Evolutionary conservation across 176 grass and related monocot species (phyloP), one percentile per base, ranked within the genome.

Genomic region (Oryza officinalis): DNA sequence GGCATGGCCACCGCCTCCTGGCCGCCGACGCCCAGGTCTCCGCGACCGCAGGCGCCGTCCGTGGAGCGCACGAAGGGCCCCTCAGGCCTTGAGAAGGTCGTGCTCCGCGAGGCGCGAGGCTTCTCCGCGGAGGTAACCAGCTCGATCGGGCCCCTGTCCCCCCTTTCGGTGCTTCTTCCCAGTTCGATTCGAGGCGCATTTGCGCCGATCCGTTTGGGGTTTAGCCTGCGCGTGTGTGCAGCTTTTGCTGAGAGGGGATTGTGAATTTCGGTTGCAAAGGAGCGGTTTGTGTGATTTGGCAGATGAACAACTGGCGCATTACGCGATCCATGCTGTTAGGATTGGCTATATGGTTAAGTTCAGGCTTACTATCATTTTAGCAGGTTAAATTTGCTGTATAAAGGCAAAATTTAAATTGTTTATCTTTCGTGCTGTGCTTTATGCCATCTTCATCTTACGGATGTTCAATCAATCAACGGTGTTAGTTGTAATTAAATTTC

Each of bases 71-170:
- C 65, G 6, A 88, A 75, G 73, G 86, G 82, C 18, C 30, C 83
- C 73, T 74, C 74, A 20, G 86, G 90, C 27, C 82, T 88, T 46
- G 90, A 92, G 37, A 92, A 86, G 79, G 22, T 92, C 86, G 67
- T 92, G 15, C 86, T 92, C 10, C 78, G 82, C 77, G 90, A 82
- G 73, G 47, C 59, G 12, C 67, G 82, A 17, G 73, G 82, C 25
- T 82, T 87, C 67, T 83, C 90, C 18, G 90, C 84, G 1, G 90
- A 92, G 90, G 90, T 92, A 84, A 10, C 1, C 22, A 25, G 23
- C 15, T 38, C 46, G 27, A 13, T 2, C 40, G 40, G 5, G 33
- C 33, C 8, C 6, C 71, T 22, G 6, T 0, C 12, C 4, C 20
- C 28, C 41, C 17, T 32, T 8, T 5, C 10, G 65, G 78, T 27